Evolutionary conservation across 1,284 basidiomycete genomes (phyloP).

Genomic region (Cryptococcus sp.): DNA sequence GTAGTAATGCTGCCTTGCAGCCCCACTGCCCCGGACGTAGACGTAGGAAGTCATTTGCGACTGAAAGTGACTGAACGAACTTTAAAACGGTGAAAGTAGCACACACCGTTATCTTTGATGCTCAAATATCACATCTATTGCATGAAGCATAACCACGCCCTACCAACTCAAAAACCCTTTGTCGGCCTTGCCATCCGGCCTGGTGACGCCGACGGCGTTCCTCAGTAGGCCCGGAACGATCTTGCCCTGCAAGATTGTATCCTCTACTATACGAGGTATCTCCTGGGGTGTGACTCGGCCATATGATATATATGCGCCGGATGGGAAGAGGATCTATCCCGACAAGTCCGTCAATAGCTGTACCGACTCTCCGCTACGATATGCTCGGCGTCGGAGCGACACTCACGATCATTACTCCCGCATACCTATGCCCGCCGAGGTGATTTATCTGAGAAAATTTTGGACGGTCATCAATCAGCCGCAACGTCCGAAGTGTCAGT

Average conservation of each 20-base stretch:
- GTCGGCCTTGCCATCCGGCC: slow-evolving; percentile 20
- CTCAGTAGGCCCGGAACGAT: slow-evolving; percentile 79
- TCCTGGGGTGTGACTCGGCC: slow-evolving; percentile 90
- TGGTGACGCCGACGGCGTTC: slow-evolving; percentile 70
- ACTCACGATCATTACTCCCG: slow-evolving; percentile 85
- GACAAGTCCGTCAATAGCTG: slow-evolving; percentile 3
- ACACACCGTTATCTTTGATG: not conserved
- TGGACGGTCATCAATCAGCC: no score
- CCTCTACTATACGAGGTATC: slow-evolving; percentile 78
- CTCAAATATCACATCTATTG: not conserved
- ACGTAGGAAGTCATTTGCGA: no score
- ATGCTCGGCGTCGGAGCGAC: not conserved
- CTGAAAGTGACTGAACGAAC: no score
- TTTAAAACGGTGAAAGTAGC: not conserved
- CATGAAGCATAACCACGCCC: not conserved
- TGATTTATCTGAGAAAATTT: no score
- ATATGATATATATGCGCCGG: slow-evolving; percentile 83
- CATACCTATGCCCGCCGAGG: slow-evolving; percentile 86
- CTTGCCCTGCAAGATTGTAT: slow-evolving; percentile 79
- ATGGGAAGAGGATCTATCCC: slow-evolving; percentile 76
- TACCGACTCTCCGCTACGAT: not conserved
- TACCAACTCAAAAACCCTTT: slow-evolving; percentile 37
- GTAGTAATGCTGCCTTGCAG: no score
- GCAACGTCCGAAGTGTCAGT: no score
- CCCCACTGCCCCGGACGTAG: no score